Percentiles rank a stretch among this genome's conserved stretches.
These are phyloP conservation scores for Apiospora aurea DNA, from an alignment of 2,329 filamentous ascomycete species.

Conservation along the genomic window DNA sequence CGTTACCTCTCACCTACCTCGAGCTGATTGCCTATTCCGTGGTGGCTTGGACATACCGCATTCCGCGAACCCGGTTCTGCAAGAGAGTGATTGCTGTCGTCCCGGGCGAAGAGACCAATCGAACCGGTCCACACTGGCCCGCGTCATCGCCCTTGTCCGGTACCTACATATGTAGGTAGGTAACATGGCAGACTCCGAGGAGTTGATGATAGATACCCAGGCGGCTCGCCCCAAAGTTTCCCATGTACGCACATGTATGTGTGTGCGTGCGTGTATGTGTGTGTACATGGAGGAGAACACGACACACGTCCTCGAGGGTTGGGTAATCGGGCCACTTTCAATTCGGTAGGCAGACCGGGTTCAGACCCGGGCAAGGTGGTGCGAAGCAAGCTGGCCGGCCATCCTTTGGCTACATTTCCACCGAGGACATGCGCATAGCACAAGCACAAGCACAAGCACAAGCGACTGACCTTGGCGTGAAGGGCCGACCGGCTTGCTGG, in stretches of 20 bases:
- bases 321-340: neutral
- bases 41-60: neutral
- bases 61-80: constrained; percentile 9
- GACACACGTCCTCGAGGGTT: neutral
- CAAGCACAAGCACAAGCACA: neutral
- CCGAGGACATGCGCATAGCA: constrained; percentile 6
- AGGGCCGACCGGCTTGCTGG: neutral
- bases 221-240: neutral
- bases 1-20: neutral
- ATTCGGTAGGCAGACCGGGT: neutral
- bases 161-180: constrained; percentile 1
- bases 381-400: neutral
- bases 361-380: neutral
- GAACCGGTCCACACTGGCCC: neutral
- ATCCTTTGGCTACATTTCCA: neutral
- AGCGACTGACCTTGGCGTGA: neutral
- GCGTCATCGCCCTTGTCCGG: constrained; percentile 5
- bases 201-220: neutral
- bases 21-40: neutral
- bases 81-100: neutral
- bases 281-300: neutral
- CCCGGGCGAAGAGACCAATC: neutral
- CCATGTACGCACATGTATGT: neutral
- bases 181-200: constrained; percentile 2
- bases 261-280: neutral